phyloP scores from a whole-genome alignment of 2,329 filamentous ascomycete species.

The Bisporella sp. region DNA sequence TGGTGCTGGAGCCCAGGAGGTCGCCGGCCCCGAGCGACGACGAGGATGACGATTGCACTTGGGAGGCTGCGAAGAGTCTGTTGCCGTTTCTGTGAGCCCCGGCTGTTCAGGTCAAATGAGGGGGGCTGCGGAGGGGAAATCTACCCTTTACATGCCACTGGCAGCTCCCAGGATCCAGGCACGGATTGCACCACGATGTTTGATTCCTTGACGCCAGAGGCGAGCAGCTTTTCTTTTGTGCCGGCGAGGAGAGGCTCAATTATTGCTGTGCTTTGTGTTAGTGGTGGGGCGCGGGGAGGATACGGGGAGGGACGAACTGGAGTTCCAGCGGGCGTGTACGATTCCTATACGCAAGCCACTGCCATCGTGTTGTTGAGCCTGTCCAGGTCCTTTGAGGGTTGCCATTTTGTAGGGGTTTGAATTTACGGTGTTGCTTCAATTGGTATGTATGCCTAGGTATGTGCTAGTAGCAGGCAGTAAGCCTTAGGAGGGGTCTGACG shows the following conservation, averaged over 20 bases:
- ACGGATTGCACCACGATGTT: constrained; percentile 89
- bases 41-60: constrained; percentile 66
- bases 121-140: neutral
- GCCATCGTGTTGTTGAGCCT: constrained; percentile 56
- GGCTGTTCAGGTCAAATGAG: neutral
- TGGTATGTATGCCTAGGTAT: too few relatives aligned
- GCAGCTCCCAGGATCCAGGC: constrained; percentile 90
- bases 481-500: too few relatives aligned
- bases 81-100: neutral
- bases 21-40: constrained; percentile 62
- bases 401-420: constrained; percentile 13
- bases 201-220: constrained; percentile 73
- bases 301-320: constrained; percentile 7
- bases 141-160: constrained; percentile 62
- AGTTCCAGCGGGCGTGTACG: constrained; percentile 93
- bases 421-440: too few relatives aligned
- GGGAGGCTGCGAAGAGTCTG: constrained; percentile 78
- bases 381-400: constrained; percentile 52
- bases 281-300: constrained; percentile 2
- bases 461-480: too few relatives aligned
- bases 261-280: constrained; percentile 43
- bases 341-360: constrained; percentile 82
- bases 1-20: constrained; percentile 61
- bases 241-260: constrained; percentile 81
- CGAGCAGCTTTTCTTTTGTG: constrained; percentile 68